Evolutionary conservation across 441 rosid species (phyloP).

Genomic region (Monsonia emarginata): DNA sequence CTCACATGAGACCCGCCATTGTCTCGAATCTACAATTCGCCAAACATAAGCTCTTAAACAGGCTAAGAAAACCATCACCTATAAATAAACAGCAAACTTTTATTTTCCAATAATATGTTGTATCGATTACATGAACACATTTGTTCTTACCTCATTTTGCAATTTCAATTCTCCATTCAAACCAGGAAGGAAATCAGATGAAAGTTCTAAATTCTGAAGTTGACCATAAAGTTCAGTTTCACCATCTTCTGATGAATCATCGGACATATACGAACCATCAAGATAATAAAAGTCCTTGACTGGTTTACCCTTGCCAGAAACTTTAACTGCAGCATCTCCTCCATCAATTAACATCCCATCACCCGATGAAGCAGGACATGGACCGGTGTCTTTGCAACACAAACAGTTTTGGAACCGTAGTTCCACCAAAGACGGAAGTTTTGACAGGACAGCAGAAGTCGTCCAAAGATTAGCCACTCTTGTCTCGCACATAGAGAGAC

Average conservation of each 20-base stretch:
- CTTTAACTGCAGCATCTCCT: conserved; percentile 11
- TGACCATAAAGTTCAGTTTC: conserved; percentile 19
- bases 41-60: conserved; percentile 21
- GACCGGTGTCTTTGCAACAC: conserved; percentile 38
- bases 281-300: conserved; percentile 12
- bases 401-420: conserved; percentile 47
- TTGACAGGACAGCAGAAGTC: conserved; percentile 33
- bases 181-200: conserved; percentile 10
- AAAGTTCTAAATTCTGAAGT: conserved; percentile 17
- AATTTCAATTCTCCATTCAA: conserved; percentile 1
- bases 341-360: conserved; percentile 14
- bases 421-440: conserved; percentile 42
- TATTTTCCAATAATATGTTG: conserved; percentile 1
- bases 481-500: conserved; percentile 49
- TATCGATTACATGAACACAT: neutral
- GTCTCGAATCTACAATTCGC: conserved; percentile 23
- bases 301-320: conserved; percentile 17
- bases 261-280: neutral
- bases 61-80: conserved; percentile 15
- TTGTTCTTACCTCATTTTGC: conserved; percentile 16
- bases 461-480: conserved; percentile 49
- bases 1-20: conserved; percentile 5
- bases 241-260: conserved; percentile 7
- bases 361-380: conserved; percentile 28
- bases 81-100: conserved; percentile 6